Conservation (phyloP, 225 moss, liverwort and hornwort species). For the Asterella californica region DNA sequence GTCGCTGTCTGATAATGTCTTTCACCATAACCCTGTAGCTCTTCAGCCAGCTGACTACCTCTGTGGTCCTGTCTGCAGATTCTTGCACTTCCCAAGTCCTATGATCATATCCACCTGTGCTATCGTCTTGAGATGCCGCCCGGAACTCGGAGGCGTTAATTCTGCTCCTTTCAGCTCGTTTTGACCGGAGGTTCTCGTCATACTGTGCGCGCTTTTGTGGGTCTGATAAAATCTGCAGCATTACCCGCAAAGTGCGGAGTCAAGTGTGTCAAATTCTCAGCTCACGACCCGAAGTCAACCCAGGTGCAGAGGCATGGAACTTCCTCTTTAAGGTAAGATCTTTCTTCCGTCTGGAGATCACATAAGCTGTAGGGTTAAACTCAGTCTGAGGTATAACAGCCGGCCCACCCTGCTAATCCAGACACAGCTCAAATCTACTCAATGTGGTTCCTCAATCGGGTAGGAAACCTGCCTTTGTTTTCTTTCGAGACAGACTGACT, state of each 20-base stretch:
- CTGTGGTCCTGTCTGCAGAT: slow-evolving; percentile 37
- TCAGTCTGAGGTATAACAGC: too few relatives aligned
- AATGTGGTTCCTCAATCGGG: too few relatives aligned
- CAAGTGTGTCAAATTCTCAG: not conserved
- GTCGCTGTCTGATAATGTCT: slow-evolving; percentile 54
- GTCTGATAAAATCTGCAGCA: slow-evolving; percentile 85
- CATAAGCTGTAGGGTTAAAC: too few relatives aligned
- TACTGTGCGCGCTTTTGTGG: slow-evolving; percentile 76
- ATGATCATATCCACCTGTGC: slow-evolving; percentile 12
- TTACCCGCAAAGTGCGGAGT: not conserved
- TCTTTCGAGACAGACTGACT: too few relatives aligned
- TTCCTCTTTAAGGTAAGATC: too few relatives aligned
- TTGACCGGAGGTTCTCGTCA: slow-evolving; percentile 59
- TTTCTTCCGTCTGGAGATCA: too few relatives aligned
- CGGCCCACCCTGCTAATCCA: too few relatives aligned
- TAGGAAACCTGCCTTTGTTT: too few relatives aligned
- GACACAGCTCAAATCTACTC: too few relatives aligned
- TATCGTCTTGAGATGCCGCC: slow-evolving; percentile 3
- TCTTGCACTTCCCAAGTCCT: slow-evolving; percentile 33
- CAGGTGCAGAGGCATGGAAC: not conserved
- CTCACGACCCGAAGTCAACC: not conserved
- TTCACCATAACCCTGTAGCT: slow-evolving; percentile 66
- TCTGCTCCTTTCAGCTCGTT: slow-evolving; percentile 30
- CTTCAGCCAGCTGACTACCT: slow-evolving; percentile 83
- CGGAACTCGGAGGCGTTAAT: slow-evolving; percentile 16